phyloP scores from a whole-genome alignment of 192 early-diverging fungal species.

The Chytriomyces sp. region DNA sequence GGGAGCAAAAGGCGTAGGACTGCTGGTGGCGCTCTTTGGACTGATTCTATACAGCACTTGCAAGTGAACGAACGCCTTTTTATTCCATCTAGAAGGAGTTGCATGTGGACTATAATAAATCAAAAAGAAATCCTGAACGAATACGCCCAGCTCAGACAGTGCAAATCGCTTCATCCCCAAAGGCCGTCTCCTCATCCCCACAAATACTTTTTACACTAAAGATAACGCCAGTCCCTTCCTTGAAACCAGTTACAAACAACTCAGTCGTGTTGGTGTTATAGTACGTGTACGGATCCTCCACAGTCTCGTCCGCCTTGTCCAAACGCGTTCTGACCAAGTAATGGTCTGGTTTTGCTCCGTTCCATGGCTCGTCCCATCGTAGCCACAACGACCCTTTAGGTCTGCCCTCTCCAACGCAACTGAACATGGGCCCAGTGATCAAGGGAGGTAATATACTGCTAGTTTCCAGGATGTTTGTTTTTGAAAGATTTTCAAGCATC shows the following conservation, averaged over 20 bases:
- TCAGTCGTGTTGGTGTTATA: conserved; percentile 17
- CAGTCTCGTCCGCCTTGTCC: conserved; percentile 23
- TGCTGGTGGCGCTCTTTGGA: conserved; percentile 10
- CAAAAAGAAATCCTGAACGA: background rate
- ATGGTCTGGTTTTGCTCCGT: conserved; percentile 45
- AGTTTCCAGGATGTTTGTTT: conserved; percentile 1
- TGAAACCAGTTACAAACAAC: conserved; percentile 40
- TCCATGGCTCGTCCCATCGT: conserved; percentile 51
- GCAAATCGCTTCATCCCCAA: conserved; percentile 40
- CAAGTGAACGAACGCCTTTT: background rate
- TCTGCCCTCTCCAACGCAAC: conserved; percentile 39
- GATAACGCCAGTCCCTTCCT: conserved; percentile 30
- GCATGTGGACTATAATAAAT: background rate
- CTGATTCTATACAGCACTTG: conserved; percentile 3
- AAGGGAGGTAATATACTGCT: conserved; percentile 33
- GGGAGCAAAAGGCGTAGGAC: conserved; percentile 16
- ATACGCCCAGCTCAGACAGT: conserved; percentile 13
- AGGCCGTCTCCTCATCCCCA: conserved; percentile 38
- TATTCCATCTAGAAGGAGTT: background rate
- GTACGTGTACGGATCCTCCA: conserved; percentile 18
- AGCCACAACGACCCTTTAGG: conserved; percentile 49
- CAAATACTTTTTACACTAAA: conserved; percentile 40
- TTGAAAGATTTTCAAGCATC: conserved; percentile 2
- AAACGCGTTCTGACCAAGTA: conserved; percentile 41
- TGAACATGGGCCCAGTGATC: conserved; percentile 31